These are phyloP conservation scores for Giardia duodenalis DNA, from an alignment of 208 protist genomes.

Conservation along the genomic window DNA sequence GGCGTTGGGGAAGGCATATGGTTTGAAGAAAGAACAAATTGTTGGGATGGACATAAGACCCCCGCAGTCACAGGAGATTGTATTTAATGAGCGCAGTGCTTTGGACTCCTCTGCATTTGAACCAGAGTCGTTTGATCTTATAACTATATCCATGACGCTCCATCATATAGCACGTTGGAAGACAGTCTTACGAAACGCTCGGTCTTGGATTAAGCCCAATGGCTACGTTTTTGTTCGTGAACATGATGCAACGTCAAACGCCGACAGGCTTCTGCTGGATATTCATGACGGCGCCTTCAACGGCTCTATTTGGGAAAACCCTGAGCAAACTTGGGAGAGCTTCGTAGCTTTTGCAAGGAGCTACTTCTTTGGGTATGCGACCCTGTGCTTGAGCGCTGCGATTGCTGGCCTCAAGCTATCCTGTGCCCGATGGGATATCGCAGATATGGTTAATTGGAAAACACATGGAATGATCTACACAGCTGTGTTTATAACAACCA, in stretches of 20 bases:
- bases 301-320: not conserved
- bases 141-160: conserved; percentile 7
- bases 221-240: conserved; percentile 11
- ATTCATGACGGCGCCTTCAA: conserved; percentile 21
- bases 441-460: not conserved
- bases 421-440: not conserved
- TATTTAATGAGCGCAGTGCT: not conserved
- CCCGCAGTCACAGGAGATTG: not conserved
- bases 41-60: conserved; percentile 22
- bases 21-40: not conserved
- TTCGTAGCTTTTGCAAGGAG: not conserved
- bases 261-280: not conserved
- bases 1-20: not conserved
- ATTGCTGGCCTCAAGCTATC: not conserved
- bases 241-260: conserved; percentile 1
- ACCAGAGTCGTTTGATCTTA: not conserved
- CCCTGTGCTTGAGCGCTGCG: not conserved
- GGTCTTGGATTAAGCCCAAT: not conserved
- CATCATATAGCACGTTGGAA: conserved; percentile 4
- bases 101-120: not conserved
- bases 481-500: not conserved
- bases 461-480: not conserved
- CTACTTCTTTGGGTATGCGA: not conserved
- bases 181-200: not conserved
- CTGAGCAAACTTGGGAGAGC: not conserved